A percentile compares a stretch with the other conserved stretches of the same genome.
Evolutionary conservation across 2,329 filamentous ascomycete genomes (phyloP).

Genomic region (Trichoderma endophyticum): DNA sequence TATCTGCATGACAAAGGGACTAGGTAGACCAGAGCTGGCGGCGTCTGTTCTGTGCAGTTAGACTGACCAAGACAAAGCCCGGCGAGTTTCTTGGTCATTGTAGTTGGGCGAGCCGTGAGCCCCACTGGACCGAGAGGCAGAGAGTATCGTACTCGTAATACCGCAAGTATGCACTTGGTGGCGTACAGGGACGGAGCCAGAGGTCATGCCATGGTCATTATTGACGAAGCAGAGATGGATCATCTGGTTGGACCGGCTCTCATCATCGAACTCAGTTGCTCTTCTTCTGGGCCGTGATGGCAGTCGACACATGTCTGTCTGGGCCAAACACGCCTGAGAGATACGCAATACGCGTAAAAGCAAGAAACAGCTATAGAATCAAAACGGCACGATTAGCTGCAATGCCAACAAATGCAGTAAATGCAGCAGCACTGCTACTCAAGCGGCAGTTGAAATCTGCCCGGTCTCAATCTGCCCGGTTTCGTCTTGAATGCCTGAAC

Average conservation of each 20-base stretch:
- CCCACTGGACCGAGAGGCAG: neutral
- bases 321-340: slow-evolving; percentile 58
- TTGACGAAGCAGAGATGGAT: neutral
- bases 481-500: neutral
- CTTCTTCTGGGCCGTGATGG: slow-evolving; percentile 4
- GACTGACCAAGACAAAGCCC: neutral
- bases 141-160: neutral
- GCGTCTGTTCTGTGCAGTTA: neutral
- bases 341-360: slow-evolving; percentile 55
- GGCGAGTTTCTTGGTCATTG: neutral
- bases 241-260: neutral
- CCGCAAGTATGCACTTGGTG: neutral
- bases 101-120: neutral
- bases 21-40: neutral
- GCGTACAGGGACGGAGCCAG: neutral
- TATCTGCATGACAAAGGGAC: neutral
- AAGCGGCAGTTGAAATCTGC: neutral
- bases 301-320: slow-evolving; percentile 27
- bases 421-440: neutral
- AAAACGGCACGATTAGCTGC: slow-evolving; percentile 1
- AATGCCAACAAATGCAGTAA: neutral
- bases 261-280: neutral
- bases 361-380: slow-evolving; percentile 48
- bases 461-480: neutral
- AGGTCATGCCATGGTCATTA: neutral